Base-by-base conservation (phyloP, 495 filamentous ascomycete species). In the Daldinia concentrica region DNA sequence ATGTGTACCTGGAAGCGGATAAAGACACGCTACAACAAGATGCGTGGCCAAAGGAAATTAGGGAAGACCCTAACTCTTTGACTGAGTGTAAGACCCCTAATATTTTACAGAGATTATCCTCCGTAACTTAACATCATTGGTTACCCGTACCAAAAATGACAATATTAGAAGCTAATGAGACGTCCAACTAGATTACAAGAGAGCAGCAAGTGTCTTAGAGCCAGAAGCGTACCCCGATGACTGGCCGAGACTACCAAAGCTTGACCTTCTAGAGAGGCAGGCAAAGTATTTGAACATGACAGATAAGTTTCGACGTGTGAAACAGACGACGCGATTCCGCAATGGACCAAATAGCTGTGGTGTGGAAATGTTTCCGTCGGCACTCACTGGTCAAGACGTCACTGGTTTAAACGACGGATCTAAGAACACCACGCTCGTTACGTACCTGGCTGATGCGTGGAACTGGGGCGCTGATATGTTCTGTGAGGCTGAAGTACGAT, bases 381-480 rank as follows among this genome's bases (percentile, higher is more conserved):
- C 79, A 4, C 77, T 89, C 39, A 86, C 88, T 0, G 89, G 90
- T 2, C 86, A 88, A 70, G 89, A 91, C 61, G 76, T 69, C 37
- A 91, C 89, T 0, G 89, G 89, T 4, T 72, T 91, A 58, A 91
- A 91, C 68, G 90, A 91, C 71, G 88, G 88, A 4, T 89, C 86
- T 30, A 92, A 92, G 76, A 88, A 83, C 24, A 88, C 85, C 14
- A 87, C 87, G 2, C 79, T 90, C 4, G 87, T 90, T 45, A 92
- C 87, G 2, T 91, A 91, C 67, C 77, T 91, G 6, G 82, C 86
- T n/a, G 90, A 92, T 76, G 88, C 90, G 24, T 92, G 89, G 90
- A 90, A 91, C 75, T 90, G 89, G 88, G 90, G 88, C 22, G 88
- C 90, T 34, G 89, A 92, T 71, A 87, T 92, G 72, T 92, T 92